Conservation (phyloP, 2,329 filamentous ascomycete genomes). For the Beauveria rudraprayagi region DNA sequence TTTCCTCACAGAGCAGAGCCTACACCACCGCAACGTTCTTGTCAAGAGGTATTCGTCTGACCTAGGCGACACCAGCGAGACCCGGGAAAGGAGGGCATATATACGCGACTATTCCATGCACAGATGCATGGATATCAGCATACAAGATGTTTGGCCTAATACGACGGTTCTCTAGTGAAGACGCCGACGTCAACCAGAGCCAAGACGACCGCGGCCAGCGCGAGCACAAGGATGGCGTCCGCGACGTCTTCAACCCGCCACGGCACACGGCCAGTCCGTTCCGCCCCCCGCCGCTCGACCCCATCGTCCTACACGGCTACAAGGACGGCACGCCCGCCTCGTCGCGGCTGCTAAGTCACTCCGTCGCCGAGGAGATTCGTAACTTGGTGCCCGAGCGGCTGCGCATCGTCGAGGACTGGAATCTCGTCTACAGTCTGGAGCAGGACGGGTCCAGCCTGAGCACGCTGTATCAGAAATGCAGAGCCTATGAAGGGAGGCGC, state of each 20-base stretch:
- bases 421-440: constrained; percentile 78
- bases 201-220: constrained; percentile 18
- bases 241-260: constrained; percentile 45
- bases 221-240: constrained; percentile 38
- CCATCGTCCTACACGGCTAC: constrained; percentile 63
- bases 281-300: constrained; percentile 80
- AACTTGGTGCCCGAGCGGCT: constrained; percentile 79
- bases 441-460: constrained; percentile 82
- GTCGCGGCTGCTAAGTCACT: constrained; percentile 59
- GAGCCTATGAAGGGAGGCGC: constrained; percentile 56
- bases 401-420: constrained; percentile 83
- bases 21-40: background rate
- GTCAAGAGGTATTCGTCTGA: background rate
- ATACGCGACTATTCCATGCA: background rate
- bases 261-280: constrained; percentile 65
- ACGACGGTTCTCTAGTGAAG: constrained; percentile 54
- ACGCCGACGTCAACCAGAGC: constrained; percentile 21
- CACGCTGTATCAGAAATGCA: constrained; percentile 77
- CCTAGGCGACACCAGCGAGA: background rate
- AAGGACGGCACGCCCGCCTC: constrained; percentile 47
- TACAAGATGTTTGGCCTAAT: constrained; percentile 50
- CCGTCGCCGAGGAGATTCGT: constrained; percentile 86
- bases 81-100: background rate
- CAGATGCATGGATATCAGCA: constrained; percentile 15
- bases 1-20: background rate